Percentiles rank a stretch among this genome's conserved stretches.
Conservation (phyloP, 495 filamentous ascomycete species). For the Aspergillus mulundensis region DNA sequence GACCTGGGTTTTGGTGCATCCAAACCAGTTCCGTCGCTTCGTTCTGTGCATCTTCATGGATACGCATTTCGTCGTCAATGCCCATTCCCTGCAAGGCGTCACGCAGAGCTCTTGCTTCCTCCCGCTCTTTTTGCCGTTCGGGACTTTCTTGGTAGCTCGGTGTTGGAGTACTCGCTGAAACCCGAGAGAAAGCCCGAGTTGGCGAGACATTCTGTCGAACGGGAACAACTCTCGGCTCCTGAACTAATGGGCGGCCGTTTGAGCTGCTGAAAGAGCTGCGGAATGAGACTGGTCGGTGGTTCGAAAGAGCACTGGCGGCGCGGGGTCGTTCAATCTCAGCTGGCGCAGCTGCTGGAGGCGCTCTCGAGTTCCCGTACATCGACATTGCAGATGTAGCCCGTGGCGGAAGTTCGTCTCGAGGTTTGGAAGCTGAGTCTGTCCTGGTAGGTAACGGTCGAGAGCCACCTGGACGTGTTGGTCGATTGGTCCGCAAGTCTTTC, state of each 20-base stretch:
- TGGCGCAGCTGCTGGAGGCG: conserved; percentile 12
- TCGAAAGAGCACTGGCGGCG: conserved; percentile 47
- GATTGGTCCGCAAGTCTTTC: conserved; percentile 73
- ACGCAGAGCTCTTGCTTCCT: conserved; percentile 72
- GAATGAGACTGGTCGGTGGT: conserved; percentile 43
- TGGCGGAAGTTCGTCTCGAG: conserved; percentile 37
- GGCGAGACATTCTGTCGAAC: conserved; percentile 43
- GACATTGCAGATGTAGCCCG: conserved; percentile 47
- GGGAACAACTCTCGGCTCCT: conserved; percentile 35
- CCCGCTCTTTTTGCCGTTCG: conserved; percentile 80
- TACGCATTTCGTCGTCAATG: conserved; percentile 60
- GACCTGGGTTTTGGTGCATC: conserved; percentile 68
- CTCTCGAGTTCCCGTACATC: conserved; percentile 23
- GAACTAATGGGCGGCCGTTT: conserved; percentile 42
- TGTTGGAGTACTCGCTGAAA: conserved; percentile 39
- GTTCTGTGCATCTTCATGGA: conserved; percentile 74
- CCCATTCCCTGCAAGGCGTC: conserved; percentile 80
- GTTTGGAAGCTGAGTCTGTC: conserved; percentile 32
- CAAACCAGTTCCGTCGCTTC: conserved; percentile 86
- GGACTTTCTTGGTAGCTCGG: conserved; percentile 74
- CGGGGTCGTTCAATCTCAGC: conserved; percentile 31
- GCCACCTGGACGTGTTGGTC: conserved; percentile 69
- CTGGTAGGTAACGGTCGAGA: conserved; percentile 68
- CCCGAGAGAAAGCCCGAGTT: conserved; percentile 29
- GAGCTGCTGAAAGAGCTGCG: conserved; percentile 27